Conservation (phyloP, 2,329 filamentous ascomycete genomes). For the Clonostachys chloroleuca region DNA sequence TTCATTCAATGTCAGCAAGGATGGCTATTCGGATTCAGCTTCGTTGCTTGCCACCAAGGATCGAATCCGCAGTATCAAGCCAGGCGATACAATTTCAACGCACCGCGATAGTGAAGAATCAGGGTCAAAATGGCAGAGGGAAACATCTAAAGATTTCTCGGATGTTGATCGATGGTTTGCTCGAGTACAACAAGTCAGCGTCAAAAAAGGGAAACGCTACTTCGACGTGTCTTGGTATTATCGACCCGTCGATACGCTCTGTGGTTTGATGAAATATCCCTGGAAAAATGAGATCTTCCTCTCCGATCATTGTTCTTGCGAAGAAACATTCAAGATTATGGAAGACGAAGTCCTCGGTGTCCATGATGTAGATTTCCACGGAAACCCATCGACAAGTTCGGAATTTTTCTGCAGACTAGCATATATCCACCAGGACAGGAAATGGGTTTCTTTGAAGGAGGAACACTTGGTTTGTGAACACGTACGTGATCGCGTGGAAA, state of each 20-base stretch:
- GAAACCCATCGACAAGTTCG: conserved; percentile 33
- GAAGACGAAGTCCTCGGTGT: conserved; percentile 52
- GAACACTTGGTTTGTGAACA: conserved; percentile 51
- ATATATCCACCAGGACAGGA: conserved; percentile 54
- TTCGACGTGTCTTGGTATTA: conserved; percentile 75
- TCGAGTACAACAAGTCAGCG: conserved; percentile 56
- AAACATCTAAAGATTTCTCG: conserved; percentile 31
- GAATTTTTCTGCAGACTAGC: conserved; percentile 69
- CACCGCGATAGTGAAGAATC: conserved; percentile 36
- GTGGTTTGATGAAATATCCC: conserved; percentile 63
- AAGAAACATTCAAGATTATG: conserved; percentile 37
- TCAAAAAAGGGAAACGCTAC: conserved; percentile 23
- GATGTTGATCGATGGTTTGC: conserved; percentile 62
- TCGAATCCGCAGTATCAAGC: conserved; percentile 24
- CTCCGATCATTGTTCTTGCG: conserved; percentile 71
- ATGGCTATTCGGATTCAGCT: no score
- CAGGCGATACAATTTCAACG: conserved; percentile 46
- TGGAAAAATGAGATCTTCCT: conserved; percentile 72
- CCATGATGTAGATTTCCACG: conserved; percentile 55
- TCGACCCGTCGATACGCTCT: conserved; percentile 64
- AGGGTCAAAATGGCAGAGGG: conserved; percentile 51
- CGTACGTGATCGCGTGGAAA: conserved; percentile 7
- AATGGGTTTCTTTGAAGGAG: conserved; percentile 55
- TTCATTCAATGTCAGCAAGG: no score
- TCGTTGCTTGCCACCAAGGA: no score